phyloP scores from a whole-genome alignment of 768 basidiomycete genomes.

The Daedaleopsis sinensis region DNA sequence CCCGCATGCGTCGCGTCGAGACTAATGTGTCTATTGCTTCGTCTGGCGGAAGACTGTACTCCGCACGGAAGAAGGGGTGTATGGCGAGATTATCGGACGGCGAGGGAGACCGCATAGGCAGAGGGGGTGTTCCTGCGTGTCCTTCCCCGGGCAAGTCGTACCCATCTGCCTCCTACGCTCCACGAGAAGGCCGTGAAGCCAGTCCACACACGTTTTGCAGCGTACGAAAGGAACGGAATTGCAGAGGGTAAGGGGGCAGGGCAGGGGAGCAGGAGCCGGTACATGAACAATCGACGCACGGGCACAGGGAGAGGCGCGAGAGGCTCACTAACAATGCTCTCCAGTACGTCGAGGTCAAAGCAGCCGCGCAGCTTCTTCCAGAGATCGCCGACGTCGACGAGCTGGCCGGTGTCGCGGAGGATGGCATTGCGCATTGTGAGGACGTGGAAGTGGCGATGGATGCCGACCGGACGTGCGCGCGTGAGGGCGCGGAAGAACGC shows the following conservation, averaged over 20 bases:
- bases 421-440: constrained; percentile 75
- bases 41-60: constrained; percentile 65
- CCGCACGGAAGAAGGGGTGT: constrained; percentile 76
- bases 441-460: constrained; percentile 82
- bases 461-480: constrained; percentile 80
- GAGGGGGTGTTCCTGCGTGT: constrained; percentile 13
- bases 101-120: constrained; percentile 64
- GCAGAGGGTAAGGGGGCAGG: neutral
- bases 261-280: neutral
- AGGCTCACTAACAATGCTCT: constrained; percentile 53
- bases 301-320: neutral
- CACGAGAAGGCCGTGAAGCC: neutral
- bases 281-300: neutral
- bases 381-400: constrained; percentile 62
- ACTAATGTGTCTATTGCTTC: constrained; percentile 62
- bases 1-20: constrained; percentile 62
- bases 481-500: constrained; percentile 83
- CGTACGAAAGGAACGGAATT: neutral
- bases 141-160: constrained; percentile 32
- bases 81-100: constrained; percentile 66
- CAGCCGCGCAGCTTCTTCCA: constrained; percentile 75
- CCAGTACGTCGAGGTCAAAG: constrained; percentile 78
- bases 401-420: constrained; percentile 65
- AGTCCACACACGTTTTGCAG: neutral
- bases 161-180: constrained; percentile 45